These are phyloP conservation scores for Hypoxylon lienhwacheense DNA, from an alignment of 495 filamentous ascomycete genomes.

Conservation along the genomic window DNA sequence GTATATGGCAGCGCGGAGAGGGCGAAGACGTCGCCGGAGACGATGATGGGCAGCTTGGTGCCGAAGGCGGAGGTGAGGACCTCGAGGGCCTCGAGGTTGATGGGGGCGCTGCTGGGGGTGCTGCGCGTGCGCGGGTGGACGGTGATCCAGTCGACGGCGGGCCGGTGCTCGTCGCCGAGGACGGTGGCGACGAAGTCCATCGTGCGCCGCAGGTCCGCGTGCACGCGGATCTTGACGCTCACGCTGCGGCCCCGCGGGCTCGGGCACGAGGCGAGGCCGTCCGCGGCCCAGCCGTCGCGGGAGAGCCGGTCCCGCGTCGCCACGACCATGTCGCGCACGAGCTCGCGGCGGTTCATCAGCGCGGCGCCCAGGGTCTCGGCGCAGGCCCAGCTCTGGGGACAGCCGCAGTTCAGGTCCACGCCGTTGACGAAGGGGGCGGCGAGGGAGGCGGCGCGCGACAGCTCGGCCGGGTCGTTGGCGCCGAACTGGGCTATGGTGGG, in stretches of 20 bases:
- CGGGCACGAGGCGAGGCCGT: neutral
- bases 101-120: conserved; percentile 58
- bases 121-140: conserved; percentile 62
- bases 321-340: conserved; percentile 62
- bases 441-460: conserved; percentile 61
- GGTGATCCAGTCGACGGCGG: conserved; percentile 62
- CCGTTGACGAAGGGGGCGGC: conserved; percentile 61
- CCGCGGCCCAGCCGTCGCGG: conserved; percentile 50
- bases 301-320: conserved; percentile 50
- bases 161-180: conserved; percentile 46
- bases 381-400: conserved; percentile 70
- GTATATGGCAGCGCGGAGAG: conserved; percentile 49
- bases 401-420: conserved; percentile 70
- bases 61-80: conserved; percentile 52
- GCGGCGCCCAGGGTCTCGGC: conserved; percentile 62
- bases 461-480: conserved; percentile 56
- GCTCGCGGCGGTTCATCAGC: conserved; percentile 61
- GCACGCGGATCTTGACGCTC: conserved; percentile 68
- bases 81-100: conserved; percentile 61
- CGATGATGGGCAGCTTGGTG: conserved; percentile 55
- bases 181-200: conserved; percentile 56
- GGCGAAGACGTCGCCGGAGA: conserved; percentile 65
- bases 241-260: conserved; percentile 46
- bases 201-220: conserved; percentile 58
- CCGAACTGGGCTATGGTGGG: conserved; percentile 68